phyloP scores from a whole-genome alignment of 140 eudicot species.

The Ambrosia hybrid region DNA sequence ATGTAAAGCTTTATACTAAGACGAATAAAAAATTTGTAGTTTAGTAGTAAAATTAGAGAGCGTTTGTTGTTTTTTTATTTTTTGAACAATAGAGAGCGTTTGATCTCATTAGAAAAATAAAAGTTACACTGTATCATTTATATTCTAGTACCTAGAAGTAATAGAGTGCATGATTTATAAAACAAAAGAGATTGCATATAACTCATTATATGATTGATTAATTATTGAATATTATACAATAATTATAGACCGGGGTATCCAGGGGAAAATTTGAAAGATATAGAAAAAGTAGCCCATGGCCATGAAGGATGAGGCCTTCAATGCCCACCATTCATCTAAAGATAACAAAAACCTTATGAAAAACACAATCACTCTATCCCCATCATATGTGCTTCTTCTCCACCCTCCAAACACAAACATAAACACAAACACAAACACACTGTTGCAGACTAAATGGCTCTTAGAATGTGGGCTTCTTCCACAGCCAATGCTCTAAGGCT shows the following conservation, averaged over 20 bases:
- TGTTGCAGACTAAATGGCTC: conserved; percentile 58
- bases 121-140: no score
- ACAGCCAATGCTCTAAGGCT: conserved; percentile 83
- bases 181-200: no score
- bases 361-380: conserved; percentile 27
- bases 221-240: not conserved
- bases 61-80: no score
- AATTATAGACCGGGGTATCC: not conserved
- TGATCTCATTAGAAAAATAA: no score
- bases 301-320: conserved; percentile 69
- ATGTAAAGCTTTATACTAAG: no score
- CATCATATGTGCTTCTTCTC: conserved; percentile 21
- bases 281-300: conserved; percentile 10
- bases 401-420: not conserved
- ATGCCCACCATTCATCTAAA: conserved; percentile 69
- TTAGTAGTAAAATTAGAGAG: no score
- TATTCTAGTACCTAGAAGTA: not conserved
- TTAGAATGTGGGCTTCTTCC: conserved; percentile 97
- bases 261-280: conserved; percentile 3
- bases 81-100: no score
- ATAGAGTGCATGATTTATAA: not conserved
- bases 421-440: conserved; percentile 9
- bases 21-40: no score
- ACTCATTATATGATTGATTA: not conserved
- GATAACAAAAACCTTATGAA: conserved; percentile 48